phyloP scores from a whole-genome alignment of 495 filamentous ascomycete species.

The Aspergillus ostianus region DNA sequence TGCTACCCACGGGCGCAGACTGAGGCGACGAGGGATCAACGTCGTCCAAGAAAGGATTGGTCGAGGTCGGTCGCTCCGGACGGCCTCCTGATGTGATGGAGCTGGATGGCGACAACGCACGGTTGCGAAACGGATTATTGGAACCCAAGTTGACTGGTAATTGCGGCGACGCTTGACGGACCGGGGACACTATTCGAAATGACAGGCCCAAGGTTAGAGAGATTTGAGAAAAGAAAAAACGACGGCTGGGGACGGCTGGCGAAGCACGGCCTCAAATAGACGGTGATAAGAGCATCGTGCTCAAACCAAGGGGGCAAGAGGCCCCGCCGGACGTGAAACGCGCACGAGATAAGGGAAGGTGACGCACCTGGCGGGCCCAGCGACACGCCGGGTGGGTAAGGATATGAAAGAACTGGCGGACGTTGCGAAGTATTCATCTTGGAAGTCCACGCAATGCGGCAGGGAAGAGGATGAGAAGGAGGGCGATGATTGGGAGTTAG shows the following conservation, averaged over 20 bases:
- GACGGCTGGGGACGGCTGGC: neutral
- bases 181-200: constrained; percentile 10
- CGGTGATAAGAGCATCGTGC: neutral
- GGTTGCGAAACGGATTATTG: constrained; percentile 98
- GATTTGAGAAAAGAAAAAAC: constrained; percentile 8
- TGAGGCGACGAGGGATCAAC: constrained; percentile 52
- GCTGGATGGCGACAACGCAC: constrained; percentile 70
- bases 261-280: constrained; percentile 17
- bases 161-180: constrained; percentile 42
- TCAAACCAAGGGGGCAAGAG: constrained; percentile 8
- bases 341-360: constrained; percentile 14
- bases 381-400: constrained; percentile 40
- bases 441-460: constrained; percentile 20
- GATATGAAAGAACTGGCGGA: constrained; percentile 26
- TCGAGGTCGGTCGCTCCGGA: constrained; percentile 71
- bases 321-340: constrained; percentile 22
- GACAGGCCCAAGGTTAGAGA: constrained; percentile 2
- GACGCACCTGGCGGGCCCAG: constrained; percentile 42
- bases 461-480: constrained; percentile 18
- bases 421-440: constrained; percentile 41
- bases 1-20: constrained; percentile 48
- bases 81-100: constrained; percentile 37
- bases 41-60: constrained; percentile 89
- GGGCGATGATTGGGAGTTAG: constrained; percentile 16
- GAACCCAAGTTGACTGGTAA: constrained; percentile 69